These are phyloP conservation scores for Plasmodium gaboni DNA, from an alignment of 169 alveolate genomes.

Conservation along the genomic window DNA sequence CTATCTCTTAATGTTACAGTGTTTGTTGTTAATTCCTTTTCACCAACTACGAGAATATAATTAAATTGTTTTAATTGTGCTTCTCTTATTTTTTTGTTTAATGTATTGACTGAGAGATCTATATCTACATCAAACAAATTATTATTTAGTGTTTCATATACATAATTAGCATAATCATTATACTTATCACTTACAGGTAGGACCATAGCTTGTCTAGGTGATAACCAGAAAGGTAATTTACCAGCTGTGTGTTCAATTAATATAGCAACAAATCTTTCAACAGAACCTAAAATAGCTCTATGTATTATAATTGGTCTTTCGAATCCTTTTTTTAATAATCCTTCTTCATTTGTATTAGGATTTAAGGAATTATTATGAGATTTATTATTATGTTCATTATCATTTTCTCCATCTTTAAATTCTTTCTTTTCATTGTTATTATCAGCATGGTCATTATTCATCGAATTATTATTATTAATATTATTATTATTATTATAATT, in stretches of 20 bases:
- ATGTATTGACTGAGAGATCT: slow-evolving; percentile 93
- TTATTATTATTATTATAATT: not conserved
- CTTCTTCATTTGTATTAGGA: slow-evolving; percentile 9
- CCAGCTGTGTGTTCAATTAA: slow-evolving; percentile 98
- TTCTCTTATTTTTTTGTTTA: slow-evolving; percentile 96
- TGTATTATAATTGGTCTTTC: slow-evolving; percentile 99
- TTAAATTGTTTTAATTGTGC: slow-evolving; percentile 96
- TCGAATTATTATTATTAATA: not conserved
- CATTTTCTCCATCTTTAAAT: not conserved
- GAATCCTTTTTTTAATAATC: slow-evolving; percentile 88
- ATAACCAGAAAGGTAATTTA: slow-evolving; percentile 99
- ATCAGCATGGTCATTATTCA: not conserved
- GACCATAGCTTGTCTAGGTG: slow-evolving; percentile 97
- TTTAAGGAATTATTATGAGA: not conserved
- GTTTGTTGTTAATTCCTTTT: slow-evolving; percentile 92
- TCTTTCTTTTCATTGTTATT: not conserved
- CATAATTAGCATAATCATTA: slow-evolving; percentile 92
- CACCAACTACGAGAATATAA: slow-evolving; percentile 97
- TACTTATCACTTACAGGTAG: slow-evolving; percentile 94
- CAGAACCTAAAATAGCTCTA: slow-evolving; percentile 98
- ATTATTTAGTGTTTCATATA: slow-evolving; percentile 82
- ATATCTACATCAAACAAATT: slow-evolving; percentile 90
- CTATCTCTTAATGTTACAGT: slow-evolving; percentile 92
- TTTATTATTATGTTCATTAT: not conserved
- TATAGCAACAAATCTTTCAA: slow-evolving; percentile 97